Base-by-base conservation (phyloP, 108 stramenopile genomes). In the Cyclotella sp. region DNA sequence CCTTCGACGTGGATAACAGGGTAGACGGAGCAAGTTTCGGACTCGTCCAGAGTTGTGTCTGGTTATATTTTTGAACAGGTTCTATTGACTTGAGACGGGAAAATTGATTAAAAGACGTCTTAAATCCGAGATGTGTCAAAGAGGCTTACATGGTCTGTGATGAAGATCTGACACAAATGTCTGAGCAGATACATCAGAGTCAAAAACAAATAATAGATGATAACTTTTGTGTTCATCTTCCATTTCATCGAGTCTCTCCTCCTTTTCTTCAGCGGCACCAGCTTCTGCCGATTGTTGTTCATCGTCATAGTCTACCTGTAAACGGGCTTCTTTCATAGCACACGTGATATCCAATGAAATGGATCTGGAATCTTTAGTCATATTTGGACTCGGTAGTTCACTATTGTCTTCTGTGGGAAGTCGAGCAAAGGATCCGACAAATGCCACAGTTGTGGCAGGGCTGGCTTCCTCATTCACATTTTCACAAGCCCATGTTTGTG, bases 21-120 rank as follows among this genome's bases (percentile, higher is more conserved):
- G 66, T 87, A 74, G 5, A 89, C 81, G 12, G 63, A 84, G 51
- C 91, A 91, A 19, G 68, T 76, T 21, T 87, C 77, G 10, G 86
- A 76, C 63, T 90, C 89, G 53, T 94, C 91, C 18, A 95, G 72
- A 3, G 71, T 80, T 10, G 90, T 92, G 60, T 89, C 61, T 62
- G 26, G 55, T 24, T 6, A 34, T 34, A 5, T 7, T 57, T 57
- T 12, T 22, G 12, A 26, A 24, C 21, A 24, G 24, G 12, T 24
- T 57, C n/a, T 12, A 57, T 57, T 57, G 22, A 21, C 12, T 3
- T 57, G 55, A 34, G 34, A 5, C 8, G 5, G 19, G 49, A 8
- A 51, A 51, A 51, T 34, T 34, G 34, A 34, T 34, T 34, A 6
- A 34, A 34, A 34, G 6, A 34, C 34, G 34, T 6, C 6, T 34